A percentile compares a stretch with the other conserved stretches of the same genome.
Conservation (phyloP, 805 yeast species). For the Candida takata region DNA sequence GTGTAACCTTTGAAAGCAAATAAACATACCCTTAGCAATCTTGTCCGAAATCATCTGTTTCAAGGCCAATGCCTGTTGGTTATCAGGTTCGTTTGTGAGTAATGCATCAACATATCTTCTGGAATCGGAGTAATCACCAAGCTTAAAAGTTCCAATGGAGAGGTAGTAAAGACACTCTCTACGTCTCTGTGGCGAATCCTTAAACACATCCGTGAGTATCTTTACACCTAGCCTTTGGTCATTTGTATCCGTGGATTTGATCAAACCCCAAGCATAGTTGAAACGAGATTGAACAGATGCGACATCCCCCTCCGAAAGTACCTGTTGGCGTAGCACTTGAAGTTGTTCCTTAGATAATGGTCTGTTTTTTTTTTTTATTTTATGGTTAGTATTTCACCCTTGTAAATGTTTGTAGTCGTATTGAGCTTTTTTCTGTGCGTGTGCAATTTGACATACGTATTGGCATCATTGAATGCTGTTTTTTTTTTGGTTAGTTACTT, state of each 20-base stretch:
- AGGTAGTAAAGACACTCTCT: constrained; percentile 86
- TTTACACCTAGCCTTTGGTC: constrained; percentile 78
- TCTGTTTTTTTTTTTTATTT: no score
- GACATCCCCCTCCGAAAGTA: constrained; percentile 69
- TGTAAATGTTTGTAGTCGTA: no score
- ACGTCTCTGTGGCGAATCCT: constrained; percentile 74
- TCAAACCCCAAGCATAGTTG: constrained; percentile 94
- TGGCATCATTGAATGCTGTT: constrained; percentile 25
- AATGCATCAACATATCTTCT: constrained; percentile 78
- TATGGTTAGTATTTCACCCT: no score
- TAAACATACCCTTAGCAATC: constrained; percentile 44
- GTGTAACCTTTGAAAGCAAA: no score
- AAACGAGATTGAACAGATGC: constrained; percentile 80
- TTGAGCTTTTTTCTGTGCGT: no score
- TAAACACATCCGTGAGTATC: constrained; percentile 60
- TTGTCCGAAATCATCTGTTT: constrained; percentile 75
- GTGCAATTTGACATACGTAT: constrained; percentile 26
- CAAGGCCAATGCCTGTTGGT: constrained; percentile 66
- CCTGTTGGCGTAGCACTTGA: constrained; percentile 68
- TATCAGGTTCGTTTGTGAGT: constrained; percentile 75
- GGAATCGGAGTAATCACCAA: constrained; percentile 83
- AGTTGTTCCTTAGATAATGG: constrained; percentile 72
- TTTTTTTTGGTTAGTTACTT: no score
- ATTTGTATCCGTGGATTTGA: constrained; percentile 55
- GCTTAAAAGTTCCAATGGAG: constrained; percentile 79